phyloP scores from a whole-genome alignment of 2,329 filamentous ascomycete genomes.

The Fusarium brachygibbosum region DNA sequence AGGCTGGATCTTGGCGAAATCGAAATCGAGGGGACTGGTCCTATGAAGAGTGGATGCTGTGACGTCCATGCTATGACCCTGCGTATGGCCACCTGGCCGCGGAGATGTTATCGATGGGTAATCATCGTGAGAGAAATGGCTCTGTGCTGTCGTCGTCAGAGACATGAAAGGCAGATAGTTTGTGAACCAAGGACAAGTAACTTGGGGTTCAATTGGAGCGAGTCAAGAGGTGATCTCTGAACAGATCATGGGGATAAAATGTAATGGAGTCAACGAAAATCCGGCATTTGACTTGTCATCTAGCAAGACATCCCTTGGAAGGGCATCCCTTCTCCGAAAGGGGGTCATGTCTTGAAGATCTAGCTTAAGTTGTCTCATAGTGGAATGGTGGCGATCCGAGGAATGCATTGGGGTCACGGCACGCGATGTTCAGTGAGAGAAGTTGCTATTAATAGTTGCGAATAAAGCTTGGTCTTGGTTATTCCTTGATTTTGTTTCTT shows the following conservation, averaged over 20 bases:
- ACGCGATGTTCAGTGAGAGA: not conserved
- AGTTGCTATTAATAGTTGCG: not conserved
- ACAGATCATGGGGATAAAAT: not conserved
- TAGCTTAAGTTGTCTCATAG: not conserved
- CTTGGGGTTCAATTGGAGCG: not conserved
- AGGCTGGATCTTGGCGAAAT: slow-evolving; percentile 23
- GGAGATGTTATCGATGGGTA: not conserved
- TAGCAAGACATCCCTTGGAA: slow-evolving; percentile 9
- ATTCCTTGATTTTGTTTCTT: not conserved
- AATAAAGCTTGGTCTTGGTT: not conserved
- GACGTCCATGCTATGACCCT: slow-evolving; percentile 19
- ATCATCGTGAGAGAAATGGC: slow-evolving; percentile 6
- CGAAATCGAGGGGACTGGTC: slow-evolving; percentile 30
- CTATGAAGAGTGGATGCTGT: slow-evolving; percentile 32
- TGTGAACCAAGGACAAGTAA: not conserved
- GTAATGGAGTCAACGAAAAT: not conserved
- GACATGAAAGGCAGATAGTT: slow-evolving; percentile 6
- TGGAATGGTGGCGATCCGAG: slow-evolving; percentile 5
- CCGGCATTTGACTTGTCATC: not conserved
- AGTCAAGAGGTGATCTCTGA: not conserved
- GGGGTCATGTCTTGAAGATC: slow-evolving; percentile 1
- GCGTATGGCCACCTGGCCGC: not conserved
- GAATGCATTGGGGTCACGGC: not conserved
- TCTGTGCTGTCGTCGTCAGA: slow-evolving; percentile 2
- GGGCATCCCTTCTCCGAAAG: slow-evolving; percentile 13